Conservation (phyloP, 2,329 filamentous ascomycete genomes). For the Fusarium avenaceum region DNA sequence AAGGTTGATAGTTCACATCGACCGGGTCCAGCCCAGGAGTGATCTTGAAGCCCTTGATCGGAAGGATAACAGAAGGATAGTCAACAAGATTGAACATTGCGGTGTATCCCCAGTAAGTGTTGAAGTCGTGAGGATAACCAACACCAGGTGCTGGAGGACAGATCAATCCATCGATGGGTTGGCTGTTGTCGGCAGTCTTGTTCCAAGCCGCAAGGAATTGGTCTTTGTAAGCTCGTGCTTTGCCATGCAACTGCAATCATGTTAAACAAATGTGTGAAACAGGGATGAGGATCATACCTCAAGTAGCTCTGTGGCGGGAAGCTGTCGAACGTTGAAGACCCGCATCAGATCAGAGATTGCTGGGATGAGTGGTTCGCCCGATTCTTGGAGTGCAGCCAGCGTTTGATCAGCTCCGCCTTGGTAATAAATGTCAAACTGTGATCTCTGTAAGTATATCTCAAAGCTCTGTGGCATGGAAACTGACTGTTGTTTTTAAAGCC, state of each 20-base stretch:
- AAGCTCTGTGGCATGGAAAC: accelerated
- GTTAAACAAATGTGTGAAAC: not conserved
- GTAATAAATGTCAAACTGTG: constrained; percentile 21
- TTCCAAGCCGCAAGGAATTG: constrained; percentile 6
- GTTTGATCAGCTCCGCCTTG: constrained; percentile 2
- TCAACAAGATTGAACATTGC: constrained; percentile 24
- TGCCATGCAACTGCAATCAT: not conserved
- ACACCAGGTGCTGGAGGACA: constrained; percentile 10
- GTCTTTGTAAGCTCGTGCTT: constrained; percentile 3
- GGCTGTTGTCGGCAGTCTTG: not conserved
- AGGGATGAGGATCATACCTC: not conserved
- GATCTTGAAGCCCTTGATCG: not conserved
- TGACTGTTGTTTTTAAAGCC: not conserved
- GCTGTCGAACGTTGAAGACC: constrained; percentile 4
- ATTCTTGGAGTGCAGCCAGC: not conserved
- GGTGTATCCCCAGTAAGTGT: constrained; percentile 30
- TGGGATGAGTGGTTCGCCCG: constrained; percentile 20
- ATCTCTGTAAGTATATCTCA: not conserved
- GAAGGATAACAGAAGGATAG: constrained; percentile 21
- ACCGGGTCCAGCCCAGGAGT: not conserved
- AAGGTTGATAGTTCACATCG: not conserved
- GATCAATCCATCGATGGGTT: constrained; percentile 15
- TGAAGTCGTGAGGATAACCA: constrained; percentile 25
- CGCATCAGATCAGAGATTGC: constrained; percentile 12
- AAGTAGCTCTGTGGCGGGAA: not conserved